A percentile compares a stretch with the other conserved stretches of the same genome.
These are phyloP conservation scores for Kodamaea kaohsiungensis DNA, from an alignment of 805 yeast genomes.

Conservation along the genomic window DNA sequence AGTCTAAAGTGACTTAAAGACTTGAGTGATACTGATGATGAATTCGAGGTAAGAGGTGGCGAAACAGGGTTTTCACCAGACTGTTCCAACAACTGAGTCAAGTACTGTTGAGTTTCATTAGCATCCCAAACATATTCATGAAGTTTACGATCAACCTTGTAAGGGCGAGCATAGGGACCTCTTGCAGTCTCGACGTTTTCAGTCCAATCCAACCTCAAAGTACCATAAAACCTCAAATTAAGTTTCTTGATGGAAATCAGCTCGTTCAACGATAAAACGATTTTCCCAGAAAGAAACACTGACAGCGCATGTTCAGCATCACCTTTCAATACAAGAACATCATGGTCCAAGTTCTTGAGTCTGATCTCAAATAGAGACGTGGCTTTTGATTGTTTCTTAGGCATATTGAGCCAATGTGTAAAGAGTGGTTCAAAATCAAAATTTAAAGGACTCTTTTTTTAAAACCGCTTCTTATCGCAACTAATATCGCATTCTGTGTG, in stretches of 20 bases:
- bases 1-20: slow-evolving; percentile 22
- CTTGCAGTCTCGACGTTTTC: slow-evolving; percentile 52
- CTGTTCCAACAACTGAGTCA: slow-evolving; percentile 32
- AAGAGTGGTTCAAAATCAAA: neutral
- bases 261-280: slow-evolving; percentile 74
- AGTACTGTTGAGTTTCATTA: slow-evolving; percentile 50
- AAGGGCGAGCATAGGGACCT: slow-evolving; percentile 47
- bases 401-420: slow-evolving; percentile 12
- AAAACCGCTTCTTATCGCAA: neutral
- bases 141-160: slow-evolving; percentile 57
- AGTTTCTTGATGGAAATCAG: slow-evolving; percentile 69
- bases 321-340: slow-evolving; percentile 82
- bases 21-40: slow-evolving; percentile 16
- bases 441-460: neutral
- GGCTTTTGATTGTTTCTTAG: slow-evolving; percentile 25
- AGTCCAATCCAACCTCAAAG: slow-evolving; percentile 64
- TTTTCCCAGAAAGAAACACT: slow-evolving; percentile 70
- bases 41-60: slow-evolving; percentile 10
- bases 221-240: slow-evolving; percentile 64
- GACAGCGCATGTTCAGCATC: slow-evolving; percentile 75
- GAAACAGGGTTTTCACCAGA: slow-evolving; percentile 32
- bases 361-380: slow-evolving; percentile 50
- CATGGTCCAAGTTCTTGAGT: slow-evolving; percentile 66
- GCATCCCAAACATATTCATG: slow-evolving; percentile 82
- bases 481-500: neutral